Base-by-base conservation (phyloP, 176 grass and related monocot species). In the Otatea glauca region DNA sequence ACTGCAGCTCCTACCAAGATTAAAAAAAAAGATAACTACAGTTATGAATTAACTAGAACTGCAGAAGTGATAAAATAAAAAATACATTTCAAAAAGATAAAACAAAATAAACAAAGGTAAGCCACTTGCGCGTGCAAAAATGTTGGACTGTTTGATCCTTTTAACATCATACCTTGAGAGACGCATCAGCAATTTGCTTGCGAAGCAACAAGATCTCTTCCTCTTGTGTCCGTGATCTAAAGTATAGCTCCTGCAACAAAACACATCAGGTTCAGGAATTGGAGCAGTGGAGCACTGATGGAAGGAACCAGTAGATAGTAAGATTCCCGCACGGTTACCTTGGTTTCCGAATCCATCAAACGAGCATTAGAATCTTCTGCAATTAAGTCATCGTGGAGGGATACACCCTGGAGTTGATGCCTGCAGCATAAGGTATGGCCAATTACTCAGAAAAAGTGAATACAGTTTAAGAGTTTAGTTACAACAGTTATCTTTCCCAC, bases 121-220 rank as follows among this genome's bases (percentile, higher is more conserved):
- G 37, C 24, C 17, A 54, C 37, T 48, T 70, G 68, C 44, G 32
- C 23, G 6, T 37, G 20, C 23, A 25, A 48, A 87, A 73, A 81
- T 47, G 61, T 43, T 73, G 16, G 6, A 68, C 8, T 29, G 14
- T 47, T 78, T 24, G 20, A 38, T 58, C 65, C 7, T 63, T 80
- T 55, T 75, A 76, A 17, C 65, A 9, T 75, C 85, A 68, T 89
- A 98, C 96, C 81, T 90, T 93, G 21, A 87, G 64, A 89, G 83
- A 91, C 54, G 91, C 96, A 70, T 95, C 92, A n/a, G 89, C 65
- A 64, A 98, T 81, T 93, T 98, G 80, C 49, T 95, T 95, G 65
- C 83, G 89, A 71, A 95, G 92, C 39, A 85, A 70, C 69, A 95
- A 76, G 35, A 95, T 91, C 80, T 98, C 89, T 43, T 98, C 93